phyloP scores from a whole-genome alignment of 106 monocot species.

The Phalaenopsis aphrodite region DNA sequence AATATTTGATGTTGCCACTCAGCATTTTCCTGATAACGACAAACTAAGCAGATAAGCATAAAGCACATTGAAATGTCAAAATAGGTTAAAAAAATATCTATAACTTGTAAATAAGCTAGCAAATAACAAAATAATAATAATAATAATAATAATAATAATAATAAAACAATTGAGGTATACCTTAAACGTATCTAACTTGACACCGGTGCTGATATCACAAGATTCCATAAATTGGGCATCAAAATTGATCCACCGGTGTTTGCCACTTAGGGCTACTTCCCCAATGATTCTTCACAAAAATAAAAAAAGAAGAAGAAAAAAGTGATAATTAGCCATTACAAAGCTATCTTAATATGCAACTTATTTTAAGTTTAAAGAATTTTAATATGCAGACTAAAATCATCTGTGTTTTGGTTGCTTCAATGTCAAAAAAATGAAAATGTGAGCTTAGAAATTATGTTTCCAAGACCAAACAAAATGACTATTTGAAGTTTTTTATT shows the following conservation, averaged over 20 bases:
- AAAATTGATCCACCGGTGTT: constrained; percentile 6
- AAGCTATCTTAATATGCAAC: background rate
- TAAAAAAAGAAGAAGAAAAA: background rate
- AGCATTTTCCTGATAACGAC: constrained; percentile 11
- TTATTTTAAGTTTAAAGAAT: background rate
- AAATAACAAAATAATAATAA: background rate
- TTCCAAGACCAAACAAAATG: background rate
- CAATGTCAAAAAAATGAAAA: background rate
- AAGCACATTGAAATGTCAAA: background rate
- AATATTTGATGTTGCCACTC: constrained; percentile 19
- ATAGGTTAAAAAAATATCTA: background rate
- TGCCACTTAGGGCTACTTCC: constrained; percentile 9
- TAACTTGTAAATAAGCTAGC: constrained; percentile 2
- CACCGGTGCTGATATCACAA: background rate
- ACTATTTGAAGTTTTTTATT: background rate
- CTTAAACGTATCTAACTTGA: background rate
- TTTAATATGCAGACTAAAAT: background rate
- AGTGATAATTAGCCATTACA: background rate
- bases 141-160: background rate
- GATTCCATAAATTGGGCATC: background rate
- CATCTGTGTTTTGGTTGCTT: too few species aligned
- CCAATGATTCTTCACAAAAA: constrained; percentile 8
- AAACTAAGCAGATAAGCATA: background rate
- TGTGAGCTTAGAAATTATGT: background rate
- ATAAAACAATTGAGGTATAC: background rate